Base-by-base conservation (phyloP, 495 filamentous ascomycete genomes). In the Filosporella fistucella region DNA sequence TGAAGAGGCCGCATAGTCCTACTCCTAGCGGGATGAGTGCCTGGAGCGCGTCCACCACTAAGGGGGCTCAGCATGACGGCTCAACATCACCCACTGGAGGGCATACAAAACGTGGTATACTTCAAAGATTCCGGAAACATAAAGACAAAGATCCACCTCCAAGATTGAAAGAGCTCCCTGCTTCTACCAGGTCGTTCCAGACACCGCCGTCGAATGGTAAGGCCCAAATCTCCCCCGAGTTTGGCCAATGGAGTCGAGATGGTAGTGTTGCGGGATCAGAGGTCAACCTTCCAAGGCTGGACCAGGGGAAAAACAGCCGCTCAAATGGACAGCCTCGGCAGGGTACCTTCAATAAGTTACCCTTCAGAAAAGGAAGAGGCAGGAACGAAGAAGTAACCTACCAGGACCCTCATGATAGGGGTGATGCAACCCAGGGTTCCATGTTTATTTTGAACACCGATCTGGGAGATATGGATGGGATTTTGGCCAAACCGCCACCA, bases 401-500 rank as follows among this genome's bases (percentile, higher is more conserved):
- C 14, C 52, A 58, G 10, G 58, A 65, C 21, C 65, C 68, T 37
- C 65, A 79, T 52, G 68, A 77, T 36, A 61, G 63, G 37, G 65
- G 72, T 49, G 67, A 69, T 18, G 63, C 69, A 1, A 68, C 67
- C 14, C 68, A 71, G 42, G 70, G 49, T 57, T 67, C 59, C 42
- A 69, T 81, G 44, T 94, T 78, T 61, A 72, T 75, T 45, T 81
- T 96, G 11, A 90, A 96, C 65, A 93, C 86, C 4, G 81, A 96
- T 62, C 75, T 96, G 14, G 70, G 72, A 9, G 73, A 91, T 50
- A 86, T 96, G 84, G 80, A 86, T 53, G 91, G 86, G 21, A 95
- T 96, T 46, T 67, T 96, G 32, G 78, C 75, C 34, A 68, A 75
- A 49, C 80, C 78, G n/a, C 72, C 70, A 20, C 76, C 75, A 4